These are phyloP conservation scores for Cardamine resedifolia DNA, from an alignment of 345 rosid species.

Conservation along the genomic window DNA sequence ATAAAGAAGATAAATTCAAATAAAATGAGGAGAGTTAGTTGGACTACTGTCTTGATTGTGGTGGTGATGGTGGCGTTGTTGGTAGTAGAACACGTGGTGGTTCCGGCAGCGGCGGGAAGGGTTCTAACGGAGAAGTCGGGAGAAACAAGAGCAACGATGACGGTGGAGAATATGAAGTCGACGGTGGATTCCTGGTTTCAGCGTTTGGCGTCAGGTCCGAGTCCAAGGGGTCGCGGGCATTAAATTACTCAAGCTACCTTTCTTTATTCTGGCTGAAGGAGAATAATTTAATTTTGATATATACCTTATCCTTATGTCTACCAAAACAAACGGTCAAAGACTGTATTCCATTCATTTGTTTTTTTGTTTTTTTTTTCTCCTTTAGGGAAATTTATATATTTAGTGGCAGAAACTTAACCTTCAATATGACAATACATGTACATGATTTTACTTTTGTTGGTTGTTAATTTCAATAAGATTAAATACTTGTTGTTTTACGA, in stretches of 20 bases:
- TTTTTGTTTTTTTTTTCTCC: neutral
- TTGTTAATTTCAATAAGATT: constrained; percentile 16
- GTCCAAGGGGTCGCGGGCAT: constrained; percentile 39
- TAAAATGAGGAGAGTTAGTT: constrained; percentile 29
- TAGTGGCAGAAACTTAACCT: neutral
- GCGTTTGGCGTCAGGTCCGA: constrained; percentile 37
- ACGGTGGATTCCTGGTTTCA: constrained; percentile 38
- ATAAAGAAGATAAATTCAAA: neutral
- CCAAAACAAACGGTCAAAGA: constrained; percentile 11
- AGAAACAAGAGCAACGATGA: constrained; percentile 8
- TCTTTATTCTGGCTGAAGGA: neutral
- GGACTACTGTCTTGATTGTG: constrained; percentile 33
- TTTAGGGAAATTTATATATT: neutral
- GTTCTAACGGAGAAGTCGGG: constrained; percentile 21
- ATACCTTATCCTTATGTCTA: neutral
- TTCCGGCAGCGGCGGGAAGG: constrained; percentile 36
- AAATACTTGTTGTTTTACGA: neutral
- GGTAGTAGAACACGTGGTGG: constrained; percentile 24
- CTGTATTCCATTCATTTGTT: constrained; percentile 24
- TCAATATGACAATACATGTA: constrained; percentile 22
- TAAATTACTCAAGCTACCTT: neutral
- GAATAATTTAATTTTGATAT: neutral
- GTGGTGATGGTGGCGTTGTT: constrained; percentile 18
- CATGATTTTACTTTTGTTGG: neutral
- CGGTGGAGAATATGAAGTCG: constrained; percentile 25